Evolutionary conservation across 345 rosid species (phyloP), one percentile per base, ranked within the genome.

Genomic region (Camelina neglecta): DNA sequence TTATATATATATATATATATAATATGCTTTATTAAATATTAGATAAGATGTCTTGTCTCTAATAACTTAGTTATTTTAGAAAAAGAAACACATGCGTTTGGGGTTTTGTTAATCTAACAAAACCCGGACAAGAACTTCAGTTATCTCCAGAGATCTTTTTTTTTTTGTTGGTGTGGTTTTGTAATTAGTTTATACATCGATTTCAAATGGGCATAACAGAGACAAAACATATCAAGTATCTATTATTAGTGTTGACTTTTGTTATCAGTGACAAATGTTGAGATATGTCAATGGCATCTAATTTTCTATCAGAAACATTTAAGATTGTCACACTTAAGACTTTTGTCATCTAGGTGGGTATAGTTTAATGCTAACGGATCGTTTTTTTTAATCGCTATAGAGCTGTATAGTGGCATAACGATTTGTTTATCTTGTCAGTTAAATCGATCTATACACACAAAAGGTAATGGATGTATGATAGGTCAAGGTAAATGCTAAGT

Each of bases 391-490:
- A 59, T 38, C 73, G 15, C 6, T 29, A 47, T 11, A 55, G 65
- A 45, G 56, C 29, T 26, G 29, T 45, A 9, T 65, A 65, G 15
- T 48, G 29, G 29, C 29, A 50, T 41, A 58, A 67, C 44, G 8
- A 38, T 58, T 48, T 33, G 60, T 36, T 68, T 9, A 12, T 48
- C 41, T 60, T 31, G 74, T 67, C 56, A 67, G 63, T 68, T n/a
- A 29, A 62, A 69, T 65, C 29, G 35, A 45, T 63, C 42, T 42
- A 69, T 36, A 69, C 75, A 76, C 53, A 47, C 44, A 45, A 76
- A 76, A 24, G 60, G 75, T 63, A 70, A 63, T 76, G 18, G 75
- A 70, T 62, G 53, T 56, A 38, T 55, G 80, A 76, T 76, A 9
- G 49, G 23, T 61, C 75, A 55, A 54, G 35, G 55, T 44, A 44